Evolutionary conservation across 768 basidiomycete species (phyloP).

Genomic region (Suillus placidus): DNA sequence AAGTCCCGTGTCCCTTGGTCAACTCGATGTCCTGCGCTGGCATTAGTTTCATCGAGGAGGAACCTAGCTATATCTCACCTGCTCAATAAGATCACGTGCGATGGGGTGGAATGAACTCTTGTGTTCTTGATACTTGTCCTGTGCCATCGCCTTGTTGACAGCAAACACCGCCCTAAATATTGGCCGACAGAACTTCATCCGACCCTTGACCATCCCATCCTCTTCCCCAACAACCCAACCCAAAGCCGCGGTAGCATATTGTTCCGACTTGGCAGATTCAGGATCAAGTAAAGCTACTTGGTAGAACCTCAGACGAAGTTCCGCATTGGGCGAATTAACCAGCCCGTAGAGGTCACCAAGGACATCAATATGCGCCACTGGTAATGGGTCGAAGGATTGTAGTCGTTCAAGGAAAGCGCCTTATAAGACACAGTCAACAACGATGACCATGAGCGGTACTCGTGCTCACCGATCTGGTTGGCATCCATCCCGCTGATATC

Average conservation of each 20-base stretch:
- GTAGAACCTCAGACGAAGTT: constrained; percentile 81
- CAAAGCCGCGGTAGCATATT: constrained; percentile 55
- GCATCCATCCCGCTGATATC: constrained; percentile 71
- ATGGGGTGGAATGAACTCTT: constrained; percentile 74
- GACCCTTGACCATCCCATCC: constrained; percentile 67
- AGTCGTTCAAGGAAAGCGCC: constrained; percentile 87
- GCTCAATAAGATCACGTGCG: constrained; percentile 73
- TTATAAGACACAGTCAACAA: constrained; percentile 27
- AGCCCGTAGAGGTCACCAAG: constrained; percentile 57
- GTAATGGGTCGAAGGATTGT: constrained; percentile 62
- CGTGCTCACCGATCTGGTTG: constrained; percentile 69
- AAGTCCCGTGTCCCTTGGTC: not conserved
- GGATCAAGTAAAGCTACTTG: constrained; percentile 62
- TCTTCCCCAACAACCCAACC: constrained; percentile 68
- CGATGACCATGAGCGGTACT: not conserved
- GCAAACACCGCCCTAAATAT: constrained; percentile 56
- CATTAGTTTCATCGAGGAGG: not conserved
- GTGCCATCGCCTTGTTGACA: constrained; percentile 57
- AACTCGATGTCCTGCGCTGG: constrained; percentile 3
- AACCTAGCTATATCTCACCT: constrained; percentile 44
- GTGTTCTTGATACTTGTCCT: constrained; percentile 47
- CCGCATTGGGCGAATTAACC: constrained; percentile 62
- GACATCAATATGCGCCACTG: constrained; percentile 56
- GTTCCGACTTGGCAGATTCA: constrained; percentile 46
- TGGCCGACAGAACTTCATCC: constrained; percentile 86